Evolutionary conservation across 768 basidiomycete genomes (phyloP).

Genomic region (Rhizopogon roseolus): DNA sequence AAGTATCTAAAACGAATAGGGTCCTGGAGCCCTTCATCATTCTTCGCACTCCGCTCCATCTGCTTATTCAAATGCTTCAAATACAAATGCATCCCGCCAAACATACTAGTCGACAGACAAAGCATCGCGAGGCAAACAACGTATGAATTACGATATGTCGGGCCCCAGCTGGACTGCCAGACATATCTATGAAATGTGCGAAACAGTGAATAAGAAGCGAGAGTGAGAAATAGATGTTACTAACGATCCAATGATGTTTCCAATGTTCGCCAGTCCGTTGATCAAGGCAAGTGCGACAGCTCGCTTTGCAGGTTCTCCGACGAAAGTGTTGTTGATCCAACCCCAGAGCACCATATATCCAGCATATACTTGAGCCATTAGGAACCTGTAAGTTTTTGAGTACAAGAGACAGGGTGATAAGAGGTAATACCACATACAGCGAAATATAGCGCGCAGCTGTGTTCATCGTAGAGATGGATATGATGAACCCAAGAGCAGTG

Average conservation of each 20-base stretch:
- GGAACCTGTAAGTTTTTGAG: conserved; percentile 38
- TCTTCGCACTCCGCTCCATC: background rate
- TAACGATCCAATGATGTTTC: conserved; percentile 77
- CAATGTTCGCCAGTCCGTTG: conserved; percentile 75
- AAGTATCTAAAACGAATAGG: background rate
- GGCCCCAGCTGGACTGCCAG: conserved; percentile 64
- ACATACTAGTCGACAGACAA: background rate
- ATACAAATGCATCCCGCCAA: background rate
- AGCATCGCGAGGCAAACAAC: conserved; percentile 53
- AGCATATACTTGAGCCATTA: conserved; percentile 66
- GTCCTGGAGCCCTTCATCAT: too few species aligned
- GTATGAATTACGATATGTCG: conserved; percentile 61
- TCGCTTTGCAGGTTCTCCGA: conserved; percentile 75
- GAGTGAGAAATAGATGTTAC: conserved; percentile 17
- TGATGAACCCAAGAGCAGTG: conserved; percentile 46
- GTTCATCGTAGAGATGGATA: conserved; percentile 58
- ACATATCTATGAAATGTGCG: conserved; percentile 36
- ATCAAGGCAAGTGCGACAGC: conserved; percentile 75
- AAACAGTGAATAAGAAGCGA: background rate
- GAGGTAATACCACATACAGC: conserved; percentile 32
- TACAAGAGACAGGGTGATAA: background rate
- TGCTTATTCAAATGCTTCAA: background rate
- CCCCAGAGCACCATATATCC: conserved; percentile 57
- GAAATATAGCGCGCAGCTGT: conserved; percentile 56
- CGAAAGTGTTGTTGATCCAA: conserved; percentile 46